Conservation (phyloP, 2,329 filamentous ascomycete genomes). For the Stemphylium vesicarium region DNA sequence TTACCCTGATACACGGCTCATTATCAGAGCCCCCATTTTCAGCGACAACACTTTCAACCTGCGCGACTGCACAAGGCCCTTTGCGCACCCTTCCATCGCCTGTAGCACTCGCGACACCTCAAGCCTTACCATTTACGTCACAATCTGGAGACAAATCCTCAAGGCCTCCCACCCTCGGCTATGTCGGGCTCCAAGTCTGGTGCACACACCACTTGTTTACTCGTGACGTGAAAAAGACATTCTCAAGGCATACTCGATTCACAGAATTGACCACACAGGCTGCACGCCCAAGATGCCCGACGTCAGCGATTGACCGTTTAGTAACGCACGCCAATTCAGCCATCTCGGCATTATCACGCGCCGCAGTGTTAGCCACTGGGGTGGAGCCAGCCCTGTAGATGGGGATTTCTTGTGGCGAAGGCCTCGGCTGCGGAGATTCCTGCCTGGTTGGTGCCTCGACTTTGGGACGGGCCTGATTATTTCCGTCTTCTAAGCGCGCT, state of each 20-base stretch:
- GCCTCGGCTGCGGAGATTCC: constrained; percentile 9
- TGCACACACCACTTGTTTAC: constrained; percentile 11
- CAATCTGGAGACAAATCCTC: constrained; percentile 11
- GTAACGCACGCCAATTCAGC: constrained; percentile 6
- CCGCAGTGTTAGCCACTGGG: not conserved
- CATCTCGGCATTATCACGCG: constrained; percentile 17
- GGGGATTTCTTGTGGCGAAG: constrained; percentile 11
- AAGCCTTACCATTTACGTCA: constrained; percentile 10
- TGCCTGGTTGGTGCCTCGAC: no score
- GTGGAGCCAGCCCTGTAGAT: constrained; percentile 13
- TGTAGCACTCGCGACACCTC: not conserved
- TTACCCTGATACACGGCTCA: not conserved
- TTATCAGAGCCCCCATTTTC: not conserved
- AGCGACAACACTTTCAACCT: not conserved
- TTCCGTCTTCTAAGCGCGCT: constrained; percentile 7
- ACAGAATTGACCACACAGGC: constrained; percentile 13
- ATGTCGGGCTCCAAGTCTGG: constrained; percentile 23
- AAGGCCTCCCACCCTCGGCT: constrained; percentile 33
- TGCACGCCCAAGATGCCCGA: constrained; percentile 9
- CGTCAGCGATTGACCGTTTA: constrained; percentile 20
- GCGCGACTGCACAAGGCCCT: not conserved
- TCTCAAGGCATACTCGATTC: constrained; percentile 25
- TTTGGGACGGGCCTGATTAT: constrained; percentile 5
- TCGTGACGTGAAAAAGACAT: constrained; percentile 27
- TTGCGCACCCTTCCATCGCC: not conserved